Percentiles rank a stretch among this genome's conserved stretches.
These are phyloP conservation scores for Penicillium salamii DNA, from an alignment of 495 filamentous ascomycete genomes.

Conservation along the genomic window DNA sequence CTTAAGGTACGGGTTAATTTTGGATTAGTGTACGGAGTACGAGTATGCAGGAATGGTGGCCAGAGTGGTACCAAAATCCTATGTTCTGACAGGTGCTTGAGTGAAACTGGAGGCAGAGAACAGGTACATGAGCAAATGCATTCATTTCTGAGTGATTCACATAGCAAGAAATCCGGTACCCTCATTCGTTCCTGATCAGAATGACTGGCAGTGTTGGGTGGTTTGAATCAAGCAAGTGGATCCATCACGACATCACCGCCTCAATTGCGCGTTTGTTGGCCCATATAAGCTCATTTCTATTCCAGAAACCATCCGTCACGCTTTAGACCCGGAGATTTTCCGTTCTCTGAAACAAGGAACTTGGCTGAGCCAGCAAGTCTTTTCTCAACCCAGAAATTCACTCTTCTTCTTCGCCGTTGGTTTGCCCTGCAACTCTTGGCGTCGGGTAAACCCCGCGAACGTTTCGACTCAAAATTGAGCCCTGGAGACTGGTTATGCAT, in stretches of 20 bases:
- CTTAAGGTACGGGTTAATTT: neutral
- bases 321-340: neutral
- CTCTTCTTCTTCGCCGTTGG: no score
- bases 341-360: neutral
- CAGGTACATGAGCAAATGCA: neutral
- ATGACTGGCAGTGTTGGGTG: neutral
- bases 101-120: neutral
- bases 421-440: no score
- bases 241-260: constrained; percentile 10
- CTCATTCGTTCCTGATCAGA: neutral
- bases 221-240: neutral
- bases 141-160: neutral
- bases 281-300: neutral
- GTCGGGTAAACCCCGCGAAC: neutral
- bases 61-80: neutral
- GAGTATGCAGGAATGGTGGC: neutral
- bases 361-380: neutral
- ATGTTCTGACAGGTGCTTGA: neutral
- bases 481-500: neutral
- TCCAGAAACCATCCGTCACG: neutral
- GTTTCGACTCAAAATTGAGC: neutral
- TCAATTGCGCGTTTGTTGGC: constrained; percentile 7
- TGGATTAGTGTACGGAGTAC: neutral
- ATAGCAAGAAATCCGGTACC: neutral
- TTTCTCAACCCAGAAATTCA: no score